Evolutionary conservation across 495 filamentous ascomycete species (phyloP).

Genomic region (Pyrenula aspistea): DNA sequence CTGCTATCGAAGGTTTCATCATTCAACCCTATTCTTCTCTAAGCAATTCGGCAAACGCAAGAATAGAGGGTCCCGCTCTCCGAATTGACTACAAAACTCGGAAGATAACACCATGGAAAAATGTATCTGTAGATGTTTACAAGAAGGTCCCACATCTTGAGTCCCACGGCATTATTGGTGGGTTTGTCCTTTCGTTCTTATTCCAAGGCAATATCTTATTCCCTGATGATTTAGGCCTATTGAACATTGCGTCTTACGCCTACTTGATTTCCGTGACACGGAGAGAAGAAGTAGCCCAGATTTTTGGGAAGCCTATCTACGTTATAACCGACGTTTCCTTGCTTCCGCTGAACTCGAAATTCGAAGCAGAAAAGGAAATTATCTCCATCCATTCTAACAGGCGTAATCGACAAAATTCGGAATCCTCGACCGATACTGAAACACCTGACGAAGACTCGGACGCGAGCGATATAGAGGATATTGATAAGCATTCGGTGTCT

Average conservation of each 20-base stretch:
- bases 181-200: too few relatives aligned
- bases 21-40: constrained; percentile 55
- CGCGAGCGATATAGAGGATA: constrained; percentile 21
- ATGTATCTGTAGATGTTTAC: constrained; percentile 24
- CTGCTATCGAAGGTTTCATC: constrained; percentile 75
- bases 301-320: constrained; percentile 72
- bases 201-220: too few relatives aligned
- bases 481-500: constrained; percentile 20
- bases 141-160: constrained; percentile 44
- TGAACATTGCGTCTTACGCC: constrained; percentile 59
- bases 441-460: constrained; percentile 12
- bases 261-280: constrained; percentile 77
- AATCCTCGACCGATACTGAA: constrained; percentile 6
- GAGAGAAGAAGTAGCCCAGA: constrained; percentile 77
- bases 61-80: constrained; percentile 34
- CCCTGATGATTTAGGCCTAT: constrained; percentile 45
- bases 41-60: constrained; percentile 25
- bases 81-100: constrained; percentile 67
- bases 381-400: neutral
- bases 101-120: constrained; percentile 32
- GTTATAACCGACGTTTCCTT: constrained; percentile 75
- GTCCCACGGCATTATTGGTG: constrained; percentile 78
- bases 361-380: constrained; percentile 62
- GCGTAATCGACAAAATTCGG: constrained; percentile 6
- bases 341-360: constrained; percentile 68